Percentiles rank a stretch among this genome's conserved stretches.
These are phyloP conservation scores for Aspergillus piperis DNA, from an alignment of 2,329 filamentous ascomycete genomes.

Conservation along the genomic window DNA sequence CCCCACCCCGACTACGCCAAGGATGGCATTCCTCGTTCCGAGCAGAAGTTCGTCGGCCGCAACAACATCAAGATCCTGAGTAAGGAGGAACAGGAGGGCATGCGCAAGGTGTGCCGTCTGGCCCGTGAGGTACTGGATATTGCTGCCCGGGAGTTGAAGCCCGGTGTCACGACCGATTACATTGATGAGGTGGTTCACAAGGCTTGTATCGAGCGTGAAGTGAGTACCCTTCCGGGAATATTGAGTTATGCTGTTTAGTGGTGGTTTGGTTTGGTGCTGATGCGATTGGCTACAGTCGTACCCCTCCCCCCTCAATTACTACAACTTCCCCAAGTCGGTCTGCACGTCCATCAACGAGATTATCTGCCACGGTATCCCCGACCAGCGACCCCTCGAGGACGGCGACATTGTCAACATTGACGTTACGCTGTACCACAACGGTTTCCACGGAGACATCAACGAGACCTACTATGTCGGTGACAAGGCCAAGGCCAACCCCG, in stretches of 20 bases:
- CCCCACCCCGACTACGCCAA: constrained; percentile 82
- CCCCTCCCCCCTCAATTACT: constrained; percentile 92
- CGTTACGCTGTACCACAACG: constrained; percentile 88
- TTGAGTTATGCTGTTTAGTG: too few relatives aligned
- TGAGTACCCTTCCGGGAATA: constrained; percentile 50
- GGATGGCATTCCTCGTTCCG: constrained; percentile 72
- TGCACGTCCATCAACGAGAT: constrained; percentile 97
- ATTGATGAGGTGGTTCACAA: constrained; percentile 95
- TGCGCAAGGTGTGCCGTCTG: constrained; percentile 88
- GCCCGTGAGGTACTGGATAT: constrained; percentile 92
- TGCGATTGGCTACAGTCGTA: constrained; percentile 67
- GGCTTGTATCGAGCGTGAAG: constrained; percentile 87
- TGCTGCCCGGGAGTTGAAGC: constrained; percentile 76
- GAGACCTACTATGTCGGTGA: constrained; percentile 98
- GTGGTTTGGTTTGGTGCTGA: constrained; percentile 14
- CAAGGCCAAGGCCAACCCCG: constrained; percentile 77
- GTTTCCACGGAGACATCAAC: constrained; percentile 95
- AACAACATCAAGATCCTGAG: constrained; percentile 84
- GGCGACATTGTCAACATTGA: constrained; percentile 98
- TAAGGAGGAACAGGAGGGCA: constrained; percentile 76
- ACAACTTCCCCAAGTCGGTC: constrained; percentile 95
- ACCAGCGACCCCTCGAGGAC: constrained; percentile 81
- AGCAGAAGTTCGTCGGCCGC: constrained; percentile 65
- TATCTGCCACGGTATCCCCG: constrained; percentile 97
- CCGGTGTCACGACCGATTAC: constrained; percentile 94